Base-by-base conservation (phyloP, 306 rosid genomes). In the Crotalaria pallida region DNA sequence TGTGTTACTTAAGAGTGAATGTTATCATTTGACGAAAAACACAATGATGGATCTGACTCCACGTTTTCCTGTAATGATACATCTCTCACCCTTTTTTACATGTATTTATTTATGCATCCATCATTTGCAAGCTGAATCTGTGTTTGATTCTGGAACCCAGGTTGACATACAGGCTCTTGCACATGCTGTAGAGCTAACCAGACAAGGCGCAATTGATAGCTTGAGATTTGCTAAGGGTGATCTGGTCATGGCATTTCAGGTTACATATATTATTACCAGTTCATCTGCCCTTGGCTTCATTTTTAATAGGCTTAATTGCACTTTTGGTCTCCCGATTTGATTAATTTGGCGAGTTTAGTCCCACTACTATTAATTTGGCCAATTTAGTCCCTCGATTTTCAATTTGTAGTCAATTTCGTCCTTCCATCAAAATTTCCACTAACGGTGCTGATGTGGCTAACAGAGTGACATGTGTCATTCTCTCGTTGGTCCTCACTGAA, bases 201-300 rank as follows among this genome's bases (percentile, higher is more conserved):
- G 99, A 78, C 97, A 95, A 74, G 99, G 96, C 81, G 97, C 99
- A 22, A 85, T 95, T 61, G 99, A 95, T 79, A 95, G 99, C 85
- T 83, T 95, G 88, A 89, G 96, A 86, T 91, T 87, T 47, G 84
- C 97, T 0, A 91, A 89, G 94, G 99, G 99, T 68, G 96, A 95
- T 78, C 80, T 91, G 41, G 80, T 89, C 75, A 88, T 83, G 86
- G 99, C 99, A 52, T 95, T 95, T 84, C 96, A 95, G 99, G 99
- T 91, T 81, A 66, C 58, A 60, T 36, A 71, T 55, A 27, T 50
- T 64, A 26, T n/a, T 36, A 21, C 23, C 36, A 29, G 36, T 53
- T 48, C 23, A 11, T 58, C 33, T 52, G 58, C 24, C 52, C 50
- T 65, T 72, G 44, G 65, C 27, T 63, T 55, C 55, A 16, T n/a